A percentile compares a stretch with the other conserved stretches of the same genome.
Evolutionary conservation across 441 rosid genomes (phyloP).

Genomic region (Adansonia rubrostipa): DNA sequence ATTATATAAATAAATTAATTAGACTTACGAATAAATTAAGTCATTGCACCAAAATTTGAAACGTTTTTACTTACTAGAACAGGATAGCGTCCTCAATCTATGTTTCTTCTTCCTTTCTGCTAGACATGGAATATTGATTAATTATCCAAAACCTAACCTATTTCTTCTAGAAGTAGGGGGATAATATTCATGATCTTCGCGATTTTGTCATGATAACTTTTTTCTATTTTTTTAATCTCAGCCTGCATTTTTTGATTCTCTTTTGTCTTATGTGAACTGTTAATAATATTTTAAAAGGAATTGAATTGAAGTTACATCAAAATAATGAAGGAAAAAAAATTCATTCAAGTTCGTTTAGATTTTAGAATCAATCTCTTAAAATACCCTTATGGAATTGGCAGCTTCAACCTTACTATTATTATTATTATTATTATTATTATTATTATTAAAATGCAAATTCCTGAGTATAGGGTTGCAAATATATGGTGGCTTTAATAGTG

Average conservation of each 20-base stretch:
- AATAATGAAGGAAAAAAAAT: background rate
- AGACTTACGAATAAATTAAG: background rate
- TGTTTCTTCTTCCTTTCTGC: background rate
- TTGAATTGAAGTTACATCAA: background rate
- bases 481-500: background rate
- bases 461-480: background rate
- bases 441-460: background rate
- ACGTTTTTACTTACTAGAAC: background rate
- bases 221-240: background rate
- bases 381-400: background rate
- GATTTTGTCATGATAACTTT: background rate
- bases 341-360: background rate
- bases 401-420: background rate
- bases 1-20: too few species aligned
- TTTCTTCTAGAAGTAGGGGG: constrained; percentile 14
- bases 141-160: constrained; percentile 15
- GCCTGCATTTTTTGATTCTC: background rate
- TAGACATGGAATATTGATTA: constrained; percentile 15
- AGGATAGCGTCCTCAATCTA: background rate
- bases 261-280: background rate
- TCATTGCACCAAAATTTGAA: background rate
- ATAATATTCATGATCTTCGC: background rate
- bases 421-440: background rate
- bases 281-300: background rate
- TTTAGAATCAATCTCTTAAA: too few species aligned